Percentiles rank a stretch among this genome's conserved stretches.
Conservation (phyloP, 2,329 filamentous ascomycete genomes). For the Colletotrichum sp. region DNA sequence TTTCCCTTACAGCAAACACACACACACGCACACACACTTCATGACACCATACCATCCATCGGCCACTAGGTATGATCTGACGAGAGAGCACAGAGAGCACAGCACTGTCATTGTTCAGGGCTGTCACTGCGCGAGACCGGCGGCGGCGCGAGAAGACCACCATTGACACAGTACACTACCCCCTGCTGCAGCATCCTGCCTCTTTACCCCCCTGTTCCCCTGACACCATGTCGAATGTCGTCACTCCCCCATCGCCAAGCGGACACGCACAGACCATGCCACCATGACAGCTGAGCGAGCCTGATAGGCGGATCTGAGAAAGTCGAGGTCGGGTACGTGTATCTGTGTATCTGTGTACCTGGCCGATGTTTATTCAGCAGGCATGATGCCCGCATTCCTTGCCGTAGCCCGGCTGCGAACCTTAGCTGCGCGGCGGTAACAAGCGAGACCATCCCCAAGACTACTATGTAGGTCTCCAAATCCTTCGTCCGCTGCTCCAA, state of each 20-base stretch:
- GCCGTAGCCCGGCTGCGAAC: not conserved
- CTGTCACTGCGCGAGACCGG: not conserved
- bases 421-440: not conserved
- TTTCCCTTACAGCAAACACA: not conserved
- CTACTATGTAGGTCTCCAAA: not conserved
- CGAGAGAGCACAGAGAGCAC: not conserved
- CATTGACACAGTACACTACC: not conserved
- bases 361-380: not conserved
- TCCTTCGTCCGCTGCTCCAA: not conserved
- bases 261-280: not conserved
- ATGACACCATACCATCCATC: not conserved
- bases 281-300: not conserved
- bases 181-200: not conserved
- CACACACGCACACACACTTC: not conserved
- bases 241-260: slow-evolving; percentile 11
- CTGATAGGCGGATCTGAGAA: not conserved
- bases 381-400: slow-evolving; percentile 18
- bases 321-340: not conserved
- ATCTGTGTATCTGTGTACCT: not conserved
- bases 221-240: slow-evolving; percentile 12
- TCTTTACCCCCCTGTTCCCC: not conserved
- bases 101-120: not conserved
- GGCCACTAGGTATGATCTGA: not conserved
- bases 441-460: not conserved
- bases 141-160: not conserved